A percentile compares a stretch with the other conserved stretches of the same genome.
These are phyloP conservation scores for Fusarium duplospermum DNA, from an alignment of 2,329 filamentous ascomycete species.

Conservation along the genomic window DNA sequence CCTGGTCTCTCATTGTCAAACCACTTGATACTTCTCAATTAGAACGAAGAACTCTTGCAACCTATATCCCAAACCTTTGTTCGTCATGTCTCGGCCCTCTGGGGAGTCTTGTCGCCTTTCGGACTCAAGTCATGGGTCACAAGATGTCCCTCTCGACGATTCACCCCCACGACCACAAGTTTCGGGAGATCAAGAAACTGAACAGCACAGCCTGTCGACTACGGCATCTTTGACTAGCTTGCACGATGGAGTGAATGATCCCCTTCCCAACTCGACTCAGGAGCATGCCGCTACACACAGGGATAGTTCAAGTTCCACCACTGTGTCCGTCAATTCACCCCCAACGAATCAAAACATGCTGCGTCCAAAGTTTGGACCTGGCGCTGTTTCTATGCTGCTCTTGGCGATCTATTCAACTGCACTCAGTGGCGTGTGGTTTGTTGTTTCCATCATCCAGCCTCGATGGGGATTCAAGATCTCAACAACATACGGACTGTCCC, in stretches of 20 bases:
- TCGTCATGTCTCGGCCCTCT: neutral
- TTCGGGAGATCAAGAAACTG: neutral
- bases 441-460: neutral
- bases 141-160: neutral
- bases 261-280: neutral
- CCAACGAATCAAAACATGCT: rapidly evolving
- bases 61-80: no score
- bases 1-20: no score
- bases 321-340: neutral
- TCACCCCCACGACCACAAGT: neutral
- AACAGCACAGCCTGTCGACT: neutral
- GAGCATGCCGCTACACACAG: no score
- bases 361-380: neutral
- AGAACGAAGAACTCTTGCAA: no score
- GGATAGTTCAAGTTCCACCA: no score
- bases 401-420: neutral
- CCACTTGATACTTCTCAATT: no score
- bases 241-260: neutral
- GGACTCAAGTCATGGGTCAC: neutral
- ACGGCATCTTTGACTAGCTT: neutral
- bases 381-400: neutral
- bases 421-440: neutral
- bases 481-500: neutral
- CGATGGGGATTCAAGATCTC: neutral
- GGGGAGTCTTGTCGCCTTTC: neutral